phyloP scores from a whole-genome alignment of 495 filamentous ascomycete genomes.

The Xylaria curta region DNA sequence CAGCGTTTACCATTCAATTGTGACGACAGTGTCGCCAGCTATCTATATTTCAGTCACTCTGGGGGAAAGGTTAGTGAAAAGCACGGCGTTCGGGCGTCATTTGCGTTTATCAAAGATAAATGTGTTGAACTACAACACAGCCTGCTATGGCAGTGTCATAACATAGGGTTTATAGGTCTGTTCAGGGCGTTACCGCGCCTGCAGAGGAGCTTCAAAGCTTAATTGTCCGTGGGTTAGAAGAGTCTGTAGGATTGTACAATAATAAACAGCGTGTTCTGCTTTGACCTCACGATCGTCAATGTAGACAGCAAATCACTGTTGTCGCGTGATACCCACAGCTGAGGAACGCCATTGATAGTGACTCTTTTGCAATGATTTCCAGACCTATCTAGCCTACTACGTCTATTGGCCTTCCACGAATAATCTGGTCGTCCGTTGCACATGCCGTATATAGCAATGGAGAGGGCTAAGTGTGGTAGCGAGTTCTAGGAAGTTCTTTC shows the following conservation, averaged over 20 bases:
- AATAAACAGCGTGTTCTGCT: conserved; percentile 10
- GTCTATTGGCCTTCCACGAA: neutral
- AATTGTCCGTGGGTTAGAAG: conserved; percentile 1
- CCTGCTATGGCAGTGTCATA: neutral
- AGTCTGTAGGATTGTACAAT: conserved; percentile 23
- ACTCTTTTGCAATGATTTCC: neutral
- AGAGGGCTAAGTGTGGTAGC: neutral
- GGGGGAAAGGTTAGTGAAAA: conserved; percentile 28
- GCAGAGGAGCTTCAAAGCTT: neutral
- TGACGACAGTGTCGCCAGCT: neutral
- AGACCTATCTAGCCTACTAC: neutral
- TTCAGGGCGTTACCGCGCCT: neutral
- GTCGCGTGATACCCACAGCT: neutral
- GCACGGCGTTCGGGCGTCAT: conserved; percentile 24
- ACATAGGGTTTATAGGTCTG: neutral
- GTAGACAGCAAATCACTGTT: neutral
- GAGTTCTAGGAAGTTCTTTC: neutral
- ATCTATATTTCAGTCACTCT: conserved; percentile 24
- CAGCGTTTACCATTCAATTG: conserved; percentile 12
- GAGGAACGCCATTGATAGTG: neutral
- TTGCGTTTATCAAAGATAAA: conserved; percentile 12
- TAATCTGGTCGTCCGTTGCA: neutral
- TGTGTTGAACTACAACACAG: neutral
- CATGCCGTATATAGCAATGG: neutral
- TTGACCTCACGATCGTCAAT: neutral